Conservation (phyloP, 768 basidiomycete genomes). For the Podaxis sp. region DNA sequence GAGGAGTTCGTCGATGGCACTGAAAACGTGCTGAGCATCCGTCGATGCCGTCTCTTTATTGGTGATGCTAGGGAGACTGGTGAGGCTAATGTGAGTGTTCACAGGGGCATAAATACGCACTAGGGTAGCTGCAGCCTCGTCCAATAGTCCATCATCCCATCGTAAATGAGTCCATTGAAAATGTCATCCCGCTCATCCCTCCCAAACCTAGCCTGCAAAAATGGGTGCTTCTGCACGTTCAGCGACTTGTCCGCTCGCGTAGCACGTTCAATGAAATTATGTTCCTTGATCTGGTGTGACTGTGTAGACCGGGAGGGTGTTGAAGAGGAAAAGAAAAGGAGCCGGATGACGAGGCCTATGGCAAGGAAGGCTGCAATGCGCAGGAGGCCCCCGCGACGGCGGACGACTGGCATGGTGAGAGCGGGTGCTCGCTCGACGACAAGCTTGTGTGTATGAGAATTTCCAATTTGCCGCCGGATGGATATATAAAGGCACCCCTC, state of each 20-base stretch:
- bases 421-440: not conserved
- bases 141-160: constrained; percentile 90
- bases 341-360: constrained; percentile 32
- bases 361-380: constrained; percentile 36
- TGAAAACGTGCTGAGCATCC: constrained; percentile 88
- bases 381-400: constrained; percentile 51
- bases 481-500: constrained; percentile 6
- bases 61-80: constrained; percentile 53
- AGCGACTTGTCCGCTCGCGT: constrained; percentile 69
- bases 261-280: constrained; percentile 55
- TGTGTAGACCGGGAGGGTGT: constrained; percentile 24
- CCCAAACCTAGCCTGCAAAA: constrained; percentile 86
- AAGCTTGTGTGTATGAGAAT: not conserved
- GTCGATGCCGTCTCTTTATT: constrained; percentile 82
- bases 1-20: constrained; percentile 90
- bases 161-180: constrained; percentile 67
- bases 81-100: not conserved
- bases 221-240: constrained; percentile 86
- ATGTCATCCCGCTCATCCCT: constrained; percentile 83
- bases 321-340: constrained; percentile 32
- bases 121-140: constrained; percentile 89
- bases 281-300: constrained; percentile 42
- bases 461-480: not conserved
- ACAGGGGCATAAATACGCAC: constrained; percentile 42
- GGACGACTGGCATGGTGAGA: constrained; percentile 35